Evolutionary conservation across 371 early-diverging fungal species (phyloP).

Genomic region (Capillidium rhysosporum): DNA sequence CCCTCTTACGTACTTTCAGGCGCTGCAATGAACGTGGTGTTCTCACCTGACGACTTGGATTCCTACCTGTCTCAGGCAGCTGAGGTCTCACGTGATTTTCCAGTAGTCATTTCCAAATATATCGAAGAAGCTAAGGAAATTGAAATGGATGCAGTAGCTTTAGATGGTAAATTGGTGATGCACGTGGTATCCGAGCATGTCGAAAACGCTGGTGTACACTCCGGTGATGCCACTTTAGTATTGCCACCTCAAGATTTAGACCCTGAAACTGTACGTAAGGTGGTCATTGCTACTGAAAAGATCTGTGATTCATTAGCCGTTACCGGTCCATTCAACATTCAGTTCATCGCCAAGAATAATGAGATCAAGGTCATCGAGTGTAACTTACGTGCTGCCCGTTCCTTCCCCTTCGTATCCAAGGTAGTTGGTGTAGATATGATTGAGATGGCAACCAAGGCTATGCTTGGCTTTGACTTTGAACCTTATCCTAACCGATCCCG

Average conservation of each 20-base stretch:
- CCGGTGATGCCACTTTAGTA: constrained; percentile 87
- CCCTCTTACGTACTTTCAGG: constrained; percentile 91
- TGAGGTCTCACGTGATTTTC: constrained; percentile 72
- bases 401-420: constrained; percentile 94
- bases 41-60: constrained; percentile 43
- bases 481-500: constrained; percentile 35
- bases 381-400: constrained; percentile 87
- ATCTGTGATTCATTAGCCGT: constrained; percentile 73
- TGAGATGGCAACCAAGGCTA: constrained; percentile 70
- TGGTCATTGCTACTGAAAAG: constrained; percentile 58
- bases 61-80: constrained; percentile 59
- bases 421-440: constrained; percentile 75
- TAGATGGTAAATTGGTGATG: constrained; percentile 52
- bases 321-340: constrained; percentile 93
- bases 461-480: constrained; percentile 56
- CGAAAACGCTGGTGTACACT: constrained; percentile 92
- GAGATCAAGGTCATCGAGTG: constrained; percentile 88
- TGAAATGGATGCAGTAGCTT: constrained; percentile 82
- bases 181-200: constrained; percentile 88
- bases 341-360: constrained; percentile 38
- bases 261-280: constrained; percentile 32
- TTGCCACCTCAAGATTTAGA: constrained; percentile 62
- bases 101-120: constrained; percentile 86
- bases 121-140: constrained; percentile 84
- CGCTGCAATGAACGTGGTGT: constrained; percentile 89